These are phyloP conservation scores for Dipteronia sinensis DNA, from an alignment of 345 rosid genomes.

Conservation along the genomic window DNA sequence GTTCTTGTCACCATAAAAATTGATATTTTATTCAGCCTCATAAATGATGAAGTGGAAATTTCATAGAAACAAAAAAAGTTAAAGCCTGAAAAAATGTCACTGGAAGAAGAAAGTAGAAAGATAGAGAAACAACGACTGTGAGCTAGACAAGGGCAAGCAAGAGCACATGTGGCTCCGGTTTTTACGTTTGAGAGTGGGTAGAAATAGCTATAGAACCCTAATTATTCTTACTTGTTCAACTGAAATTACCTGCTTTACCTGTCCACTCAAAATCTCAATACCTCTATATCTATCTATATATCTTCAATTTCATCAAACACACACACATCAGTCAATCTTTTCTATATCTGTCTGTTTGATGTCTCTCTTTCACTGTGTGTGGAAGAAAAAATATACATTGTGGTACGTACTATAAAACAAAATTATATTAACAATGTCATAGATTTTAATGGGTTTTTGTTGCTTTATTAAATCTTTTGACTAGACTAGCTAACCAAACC, in stretches of 20 bases:
- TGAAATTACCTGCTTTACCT: constrained; percentile 29
- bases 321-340: constrained; percentile 37
- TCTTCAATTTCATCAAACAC: constrained; percentile 22
- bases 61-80: constrained; percentile 1
- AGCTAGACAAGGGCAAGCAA: constrained; percentile 22
- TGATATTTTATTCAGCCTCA: neutral
- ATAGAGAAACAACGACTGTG: neutral
- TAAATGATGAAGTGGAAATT: constrained; percentile 12
- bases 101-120: neutral
- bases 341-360: neutral
- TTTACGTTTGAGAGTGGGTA: constrained; percentile 47
- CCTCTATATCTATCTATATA: neutral
- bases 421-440: neutral
- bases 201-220: constrained; percentile 28
- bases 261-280: constrained; percentile 26
- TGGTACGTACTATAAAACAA: neutral
- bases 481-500: constrained; percentile 36
- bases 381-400: neutral
- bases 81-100: constrained; percentile 6
- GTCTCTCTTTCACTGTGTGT: neutral
- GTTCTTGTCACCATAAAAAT: neutral
- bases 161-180: constrained; percentile 54
- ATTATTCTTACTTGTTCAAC: constrained; percentile 40
- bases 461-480: constrained; percentile 27
- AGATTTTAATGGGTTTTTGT: neutral